A percentile compares a stretch with the other conserved stretches of the same genome.
Evolutionary conservation across 2,329 filamentous ascomycete species (phyloP).

Genomic region (Gremmenia infestans): DNA sequence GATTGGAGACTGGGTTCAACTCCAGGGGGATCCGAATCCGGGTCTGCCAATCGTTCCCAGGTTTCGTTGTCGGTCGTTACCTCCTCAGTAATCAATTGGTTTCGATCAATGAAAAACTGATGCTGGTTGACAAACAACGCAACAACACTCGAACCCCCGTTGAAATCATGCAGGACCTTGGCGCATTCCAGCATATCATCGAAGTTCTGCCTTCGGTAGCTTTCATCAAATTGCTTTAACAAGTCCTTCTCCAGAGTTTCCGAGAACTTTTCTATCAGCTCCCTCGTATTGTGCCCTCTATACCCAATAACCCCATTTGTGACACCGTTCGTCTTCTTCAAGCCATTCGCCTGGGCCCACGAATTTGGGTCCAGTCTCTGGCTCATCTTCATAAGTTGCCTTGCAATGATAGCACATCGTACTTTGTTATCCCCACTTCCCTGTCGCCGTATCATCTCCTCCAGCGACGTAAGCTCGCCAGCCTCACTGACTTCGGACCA

Average conservation of each 20-base stretch:
- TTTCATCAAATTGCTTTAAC: slow-evolving; percentile 93
- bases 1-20: slow-evolving; percentile 91
- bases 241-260: slow-evolving; percentile 94
- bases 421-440: slow-evolving; percentile 89
- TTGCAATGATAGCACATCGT: slow-evolving; percentile 85
- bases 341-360: slow-evolving; percentile 58
- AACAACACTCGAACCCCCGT: slow-evolving; percentile 90
- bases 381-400: slow-evolving; percentile 91
- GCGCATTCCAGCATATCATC: slow-evolving; percentile 98
- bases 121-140: slow-evolving; percentile 97
- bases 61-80: slow-evolving; percentile 52
- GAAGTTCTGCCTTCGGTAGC: slow-evolving; percentile 91
- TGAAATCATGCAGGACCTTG: slow-evolving; percentile 90
- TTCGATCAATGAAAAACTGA: slow-evolving; percentile 97
- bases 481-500: slow-evolving; percentile 94
- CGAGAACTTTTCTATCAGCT: slow-evolving; percentile 93
- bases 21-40: slow-evolving; percentile 84
- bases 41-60: slow-evolving; percentile 91
- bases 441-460: slow-evolving; percentile 74
- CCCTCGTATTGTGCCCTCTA: slow-evolving; percentile 61
- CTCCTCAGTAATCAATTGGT: slow-evolving; percentile 77
- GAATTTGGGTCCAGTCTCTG: slow-evolving; percentile 78
- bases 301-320: slow-evolving; percentile 38
- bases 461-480: slow-evolving; percentile 78
- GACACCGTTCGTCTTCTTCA: slow-evolving; percentile 47